These are phyloP conservation scores for Starmerella potacharoeniae DNA, from an alignment of 805 yeast species.

Conservation along the genomic window DNA sequence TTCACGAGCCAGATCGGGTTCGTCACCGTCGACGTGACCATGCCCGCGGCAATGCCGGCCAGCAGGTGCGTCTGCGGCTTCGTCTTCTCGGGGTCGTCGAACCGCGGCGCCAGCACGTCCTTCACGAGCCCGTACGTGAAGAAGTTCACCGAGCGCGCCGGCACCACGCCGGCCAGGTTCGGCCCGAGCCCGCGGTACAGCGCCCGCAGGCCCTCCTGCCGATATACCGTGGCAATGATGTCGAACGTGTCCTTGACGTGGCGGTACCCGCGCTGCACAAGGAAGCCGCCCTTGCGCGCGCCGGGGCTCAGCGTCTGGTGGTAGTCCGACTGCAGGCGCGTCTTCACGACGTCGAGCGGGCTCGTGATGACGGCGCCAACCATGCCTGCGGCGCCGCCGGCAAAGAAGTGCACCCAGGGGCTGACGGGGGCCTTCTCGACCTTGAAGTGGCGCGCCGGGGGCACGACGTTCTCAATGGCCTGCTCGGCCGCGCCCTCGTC, in stretches of 20 bases:
- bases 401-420: constrained; percentile 41
- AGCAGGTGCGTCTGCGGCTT: constrained; percentile 73
- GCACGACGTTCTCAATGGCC: constrained; percentile 10
- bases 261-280: constrained; percentile 39
- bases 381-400: constrained; percentile 78
- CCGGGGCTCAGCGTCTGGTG: constrained; percentile 30
- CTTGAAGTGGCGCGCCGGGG: neutral
- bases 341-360: constrained; percentile 92
- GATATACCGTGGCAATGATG: constrained; percentile 58
- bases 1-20: constrained; percentile 97
- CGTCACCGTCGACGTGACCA: constrained; percentile 89
- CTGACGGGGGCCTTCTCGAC: constrained; percentile 23
- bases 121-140: constrained; percentile 94
- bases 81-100: constrained; percentile 59
- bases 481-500: constrained; percentile 17
- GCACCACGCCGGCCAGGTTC: constrained; percentile 91
- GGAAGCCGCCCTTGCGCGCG: constrained; percentile 2
- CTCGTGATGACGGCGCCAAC: constrained; percentile 90
- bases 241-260: constrained; percentile 77
- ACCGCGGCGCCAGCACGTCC: constrained; percentile 50
- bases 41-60: constrained; percentile 85
- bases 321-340: constrained; percentile 84
- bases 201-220: constrained; percentile 71
- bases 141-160: constrained; percentile 93
- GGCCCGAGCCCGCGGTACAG: constrained; percentile 94